phyloP scores from a whole-genome alignment of 305 asterid genomes.

The Rubia balearica region DNA sequence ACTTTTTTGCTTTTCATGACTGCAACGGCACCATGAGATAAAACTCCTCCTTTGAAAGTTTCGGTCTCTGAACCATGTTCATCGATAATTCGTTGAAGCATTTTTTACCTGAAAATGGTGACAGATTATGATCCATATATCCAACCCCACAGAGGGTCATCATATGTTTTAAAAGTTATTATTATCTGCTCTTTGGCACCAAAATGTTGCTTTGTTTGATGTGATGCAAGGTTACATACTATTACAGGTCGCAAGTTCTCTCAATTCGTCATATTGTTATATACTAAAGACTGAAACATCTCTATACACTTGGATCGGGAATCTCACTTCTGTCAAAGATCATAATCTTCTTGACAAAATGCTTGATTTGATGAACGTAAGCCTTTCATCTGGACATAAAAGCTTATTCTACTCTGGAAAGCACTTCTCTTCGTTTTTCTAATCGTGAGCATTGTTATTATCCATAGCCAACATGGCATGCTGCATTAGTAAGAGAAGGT shows the following conservation, averaged over 20 bases:
- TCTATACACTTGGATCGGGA: conserved; percentile 70
- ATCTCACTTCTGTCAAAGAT: conserved; percentile 54
- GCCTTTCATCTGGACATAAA: conserved; percentile 9
- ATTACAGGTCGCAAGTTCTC: conserved; percentile 64
- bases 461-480: conserved; percentile 69
- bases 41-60: neutral
- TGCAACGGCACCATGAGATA: neutral
- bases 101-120: no score
- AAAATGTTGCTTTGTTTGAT: neutral
- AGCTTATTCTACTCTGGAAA: neutral
- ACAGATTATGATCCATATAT: neutral
- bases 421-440: conserved; percentile 5
- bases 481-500: conserved; percentile 75
- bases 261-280: conserved; percentile 74
- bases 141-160: neutral
- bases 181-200: neutral
- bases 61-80: neutral
- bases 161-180: neutral
- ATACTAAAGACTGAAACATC: conserved; percentile 52
- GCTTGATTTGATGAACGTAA: conserved; percentile 66
- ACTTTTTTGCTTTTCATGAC: neutral
- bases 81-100: neutral
- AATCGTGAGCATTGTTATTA: neutral
- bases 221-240: conserved; percentile 5
- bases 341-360: conserved; percentile 74